Evolutionary conservation across 495 filamentous ascomycete genomes (phyloP).

Genomic region (Tuber brumale): DNA sequence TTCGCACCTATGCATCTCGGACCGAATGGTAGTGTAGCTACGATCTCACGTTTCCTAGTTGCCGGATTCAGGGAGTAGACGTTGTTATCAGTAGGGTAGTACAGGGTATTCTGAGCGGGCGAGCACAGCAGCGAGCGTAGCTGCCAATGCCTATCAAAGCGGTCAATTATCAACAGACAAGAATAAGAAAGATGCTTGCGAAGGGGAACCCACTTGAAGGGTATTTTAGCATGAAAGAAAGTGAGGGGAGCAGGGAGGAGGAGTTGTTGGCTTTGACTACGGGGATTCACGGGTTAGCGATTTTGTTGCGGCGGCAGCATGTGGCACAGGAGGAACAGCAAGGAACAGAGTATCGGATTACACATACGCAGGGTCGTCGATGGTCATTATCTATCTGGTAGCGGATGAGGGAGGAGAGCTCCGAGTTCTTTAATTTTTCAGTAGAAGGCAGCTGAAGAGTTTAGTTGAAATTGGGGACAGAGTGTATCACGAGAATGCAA

Average conservation of each 20-base stretch:
- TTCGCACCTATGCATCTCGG: constrained; percentile 77
- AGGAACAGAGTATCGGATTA: not conserved
- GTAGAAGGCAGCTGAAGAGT: not conserved
- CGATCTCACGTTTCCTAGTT: constrained; percentile 63
- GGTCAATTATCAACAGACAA: constrained; percentile 7
- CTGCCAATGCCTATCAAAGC: constrained; percentile 68
- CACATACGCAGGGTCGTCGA: constrained; percentile 39
- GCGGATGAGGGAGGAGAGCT: not conserved
- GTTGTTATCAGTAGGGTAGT: constrained; percentile 69
- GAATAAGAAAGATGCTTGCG: not conserved
- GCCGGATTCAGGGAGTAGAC: constrained; percentile 67
- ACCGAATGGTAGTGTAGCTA: constrained; percentile 72
- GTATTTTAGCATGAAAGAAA: constrained; percentile 42
- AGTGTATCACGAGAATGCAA: not conserved
- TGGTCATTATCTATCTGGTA: constrained; percentile 24
- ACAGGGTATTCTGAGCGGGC: constrained; percentile 66
- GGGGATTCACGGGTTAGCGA: constrained; percentile 5
- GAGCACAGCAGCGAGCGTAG: constrained; percentile 84
- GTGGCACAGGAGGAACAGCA: not conserved
- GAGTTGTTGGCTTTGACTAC: constrained; percentile 35
- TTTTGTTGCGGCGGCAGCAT: not conserved
- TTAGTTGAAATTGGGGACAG: not conserved
- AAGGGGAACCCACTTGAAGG: constrained; percentile 37
- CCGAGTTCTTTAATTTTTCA: not conserved
- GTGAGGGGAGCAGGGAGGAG: constrained; percentile 38